These are phyloP conservation scores for Linum usitatissimum DNA, from an alignment of 345 rosid species.

Conservation along the genomic window DNA sequence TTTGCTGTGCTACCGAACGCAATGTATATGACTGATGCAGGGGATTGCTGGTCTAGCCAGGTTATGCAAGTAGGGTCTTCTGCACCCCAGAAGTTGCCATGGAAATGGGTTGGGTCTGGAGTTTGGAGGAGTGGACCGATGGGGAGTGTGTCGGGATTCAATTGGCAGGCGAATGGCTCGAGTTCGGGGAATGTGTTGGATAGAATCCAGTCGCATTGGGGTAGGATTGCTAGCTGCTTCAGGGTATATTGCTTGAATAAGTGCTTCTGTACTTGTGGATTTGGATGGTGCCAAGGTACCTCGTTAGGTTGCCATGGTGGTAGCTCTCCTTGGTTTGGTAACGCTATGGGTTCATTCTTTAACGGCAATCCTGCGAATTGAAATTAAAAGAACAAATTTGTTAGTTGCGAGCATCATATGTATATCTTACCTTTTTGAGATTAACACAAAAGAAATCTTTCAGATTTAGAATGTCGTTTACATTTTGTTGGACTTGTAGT, in stretches of 20 bases:
- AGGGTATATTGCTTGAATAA: neutral
- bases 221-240: neutral
- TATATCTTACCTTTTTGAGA: no score
- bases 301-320: constrained; percentile 16
- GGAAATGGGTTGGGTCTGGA: neutral
- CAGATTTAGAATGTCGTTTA: no score
- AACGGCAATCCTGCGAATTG: constrained; percentile 13
- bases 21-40: constrained; percentile 30
- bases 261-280: neutral
- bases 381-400: neutral
- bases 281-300: constrained; percentile 15
- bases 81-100: constrained; percentile 15
- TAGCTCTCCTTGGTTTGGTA: constrained; percentile 8
- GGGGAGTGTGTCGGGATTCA: constrained; percentile 17
- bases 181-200: constrained; percentile 24
- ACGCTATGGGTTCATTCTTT: constrained; percentile 7
- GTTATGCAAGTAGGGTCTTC: constrained; percentile 24
- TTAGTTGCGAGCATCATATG: no score
- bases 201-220: constrained; percentile 13
- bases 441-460: no score
- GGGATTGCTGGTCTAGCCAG: constrained; percentile 35
- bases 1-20: constrained; percentile 32
- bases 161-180: constrained; percentile 11
- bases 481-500: no score
- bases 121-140: constrained; percentile 23